phyloP scores from a whole-genome alignment of 305 asterid genomes.

The Petunia hybrid region DNA sequence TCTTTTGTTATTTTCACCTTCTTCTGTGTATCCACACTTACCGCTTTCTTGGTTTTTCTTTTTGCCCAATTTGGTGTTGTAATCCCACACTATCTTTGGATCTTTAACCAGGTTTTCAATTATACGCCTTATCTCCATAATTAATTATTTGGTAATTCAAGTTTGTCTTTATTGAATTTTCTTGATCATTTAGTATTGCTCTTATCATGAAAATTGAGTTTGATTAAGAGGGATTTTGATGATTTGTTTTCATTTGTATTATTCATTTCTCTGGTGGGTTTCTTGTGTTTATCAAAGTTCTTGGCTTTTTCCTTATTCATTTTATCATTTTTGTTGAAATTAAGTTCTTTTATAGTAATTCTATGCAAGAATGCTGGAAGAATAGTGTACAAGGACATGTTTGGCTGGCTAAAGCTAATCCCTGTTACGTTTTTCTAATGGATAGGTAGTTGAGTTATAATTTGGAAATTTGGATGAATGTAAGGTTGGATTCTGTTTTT shows the following conservation, averaged over 20 bases:
- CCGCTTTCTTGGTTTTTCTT: background rate
- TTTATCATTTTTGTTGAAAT: background rate
- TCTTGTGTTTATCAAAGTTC: background rate
- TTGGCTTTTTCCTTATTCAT: background rate
- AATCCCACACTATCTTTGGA: background rate
- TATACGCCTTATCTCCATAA: no score
- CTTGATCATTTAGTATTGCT: background rate
- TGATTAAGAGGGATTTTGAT: background rate
- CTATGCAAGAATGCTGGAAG: background rate
- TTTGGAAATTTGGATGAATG: background rate
- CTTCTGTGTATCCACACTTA: background rate
- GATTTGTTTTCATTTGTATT: background rate
- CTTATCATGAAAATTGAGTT: background rate
- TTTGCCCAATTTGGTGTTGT: background rate
- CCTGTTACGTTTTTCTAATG: background rate
- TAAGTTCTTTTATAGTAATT: background rate
- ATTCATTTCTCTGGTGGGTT: background rate
- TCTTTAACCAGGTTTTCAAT: background rate
- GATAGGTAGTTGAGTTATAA: background rate
- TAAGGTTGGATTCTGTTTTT: background rate
- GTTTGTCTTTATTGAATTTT: background rate
- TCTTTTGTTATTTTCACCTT: background rate
- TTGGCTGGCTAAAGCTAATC: background rate
- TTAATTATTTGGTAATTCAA: background rate
- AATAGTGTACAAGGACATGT: background rate